Evolutionary conservation across 345 rosid genomes (phyloP).

Genomic region (Eucalyptus globulus): DNA sequence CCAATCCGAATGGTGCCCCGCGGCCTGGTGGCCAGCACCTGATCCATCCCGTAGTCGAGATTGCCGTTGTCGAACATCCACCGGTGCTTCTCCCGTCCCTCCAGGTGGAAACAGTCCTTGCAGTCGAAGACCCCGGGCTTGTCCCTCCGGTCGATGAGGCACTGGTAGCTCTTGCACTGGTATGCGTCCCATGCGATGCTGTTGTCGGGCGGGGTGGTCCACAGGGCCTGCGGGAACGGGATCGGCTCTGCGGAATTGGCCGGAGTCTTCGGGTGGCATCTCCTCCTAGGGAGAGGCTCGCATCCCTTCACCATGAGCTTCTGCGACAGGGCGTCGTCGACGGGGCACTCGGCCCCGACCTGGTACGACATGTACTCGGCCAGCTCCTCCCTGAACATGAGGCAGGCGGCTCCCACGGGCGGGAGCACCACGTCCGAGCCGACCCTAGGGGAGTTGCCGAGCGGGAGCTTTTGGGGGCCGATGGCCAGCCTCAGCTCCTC

Average conservation of each 20-base stretch:
- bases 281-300: slow-evolving; percentile 40
- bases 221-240: slow-evolving; percentile 18
- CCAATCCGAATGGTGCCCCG: slow-evolving; percentile 25
- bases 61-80: slow-evolving; percentile 23
- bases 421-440: slow-evolving; percentile 23
- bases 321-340: slow-evolving; percentile 28
- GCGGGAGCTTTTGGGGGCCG: slow-evolving; percentile 27
- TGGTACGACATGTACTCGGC: slow-evolving; percentile 25
- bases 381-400: slow-evolving; percentile 30
- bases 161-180: slow-evolving; percentile 32
- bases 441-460: slow-evolving; percentile 15
- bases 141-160: slow-evolving; percentile 17
- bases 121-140: slow-evolving; percentile 23
- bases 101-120: slow-evolving; percentile 36
- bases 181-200: slow-evolving; percentile 40
- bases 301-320: slow-evolving; percentile 35
- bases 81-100: slow-evolving; percentile 23
- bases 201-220: slow-evolving; percentile 25
- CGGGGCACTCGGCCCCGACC: slow-evolving; percentile 29
- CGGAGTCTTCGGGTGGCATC: slow-evolving; percentile 30
- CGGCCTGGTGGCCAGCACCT: slow-evolving; percentile 18
- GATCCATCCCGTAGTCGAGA: slow-evolving; percentile 26
- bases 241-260: slow-evolving; percentile 14
- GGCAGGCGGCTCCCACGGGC: slow-evolving; percentile 18
- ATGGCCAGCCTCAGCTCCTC: slow-evolving; percentile 24